Base-by-base conservation (phyloP, 139 green algal genomes). In the Chlorella sorokiniana region DNA sequence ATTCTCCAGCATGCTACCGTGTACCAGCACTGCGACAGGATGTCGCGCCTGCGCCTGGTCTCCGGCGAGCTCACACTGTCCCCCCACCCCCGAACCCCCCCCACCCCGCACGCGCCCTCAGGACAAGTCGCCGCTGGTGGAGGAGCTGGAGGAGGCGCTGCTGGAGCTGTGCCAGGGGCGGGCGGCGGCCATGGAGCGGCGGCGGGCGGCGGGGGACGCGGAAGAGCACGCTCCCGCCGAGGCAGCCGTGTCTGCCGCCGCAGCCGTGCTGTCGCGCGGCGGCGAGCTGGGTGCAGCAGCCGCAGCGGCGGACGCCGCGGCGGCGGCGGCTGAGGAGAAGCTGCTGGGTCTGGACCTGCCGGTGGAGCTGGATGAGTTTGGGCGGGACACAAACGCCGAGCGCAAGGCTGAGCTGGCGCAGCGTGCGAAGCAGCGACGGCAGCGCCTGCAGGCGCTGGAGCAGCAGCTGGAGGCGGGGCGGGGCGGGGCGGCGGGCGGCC, bases 281-380 rank as follows among this genome's bases (percentile, higher is more conserved):
- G 72, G 72, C 25, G 59, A 76, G 9, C 54, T 59, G 20, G 67
- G 78, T 44, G 90, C 85, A 35, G 89, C 88, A 2, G 70, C 79
- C 14, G 86, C 78, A 3, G 89, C 86, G 11, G 92, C 91, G 2
- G 85, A 86, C 6, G 82, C 69, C 9, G 88, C 88, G 16, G 89
- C 86, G 3, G 64, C 65, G 25, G 86, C 86, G 0, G 85, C 85
- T 3, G 86, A 90, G 69, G 78, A 45, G 78, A 69, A 20, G 63
- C 77, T 37, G 69, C 67, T 80, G 52, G 79, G 78, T 5, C 33
- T 27, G 22, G 62, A 85, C 44, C 61, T 88, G 40, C 82, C 82
- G 4, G 68, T 83, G 29, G 77, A 95, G 88, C 42, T 96, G 62
- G 95, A 98, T 83, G 95, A 98, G 90, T 98, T 97, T 90, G 95